Base-by-base conservation (phyloP, 192 early-diverging fungal genomes). In the Polychytrium aggregatum region DNA sequence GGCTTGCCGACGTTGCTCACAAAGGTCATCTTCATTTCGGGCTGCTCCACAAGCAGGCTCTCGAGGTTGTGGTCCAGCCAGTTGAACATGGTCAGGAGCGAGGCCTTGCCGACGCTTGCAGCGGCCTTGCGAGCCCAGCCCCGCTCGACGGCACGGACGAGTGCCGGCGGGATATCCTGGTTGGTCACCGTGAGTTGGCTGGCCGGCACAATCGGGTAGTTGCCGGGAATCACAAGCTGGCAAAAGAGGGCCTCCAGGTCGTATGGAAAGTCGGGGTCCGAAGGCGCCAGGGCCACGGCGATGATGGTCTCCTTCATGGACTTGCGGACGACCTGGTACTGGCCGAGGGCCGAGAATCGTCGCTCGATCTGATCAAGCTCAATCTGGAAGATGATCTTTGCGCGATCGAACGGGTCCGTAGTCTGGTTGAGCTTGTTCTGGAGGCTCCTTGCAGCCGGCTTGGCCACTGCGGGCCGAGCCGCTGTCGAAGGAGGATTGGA, bases 51-150 rank as follows among this genome's bases (percentile, higher is more conserved):
- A 14, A 71, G 55, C 51, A 78, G 61, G 16, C 48, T 48, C 28
- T 71, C 67, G 39, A 83, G 69, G 14, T 83, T 64, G 35, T 60
- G 54, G 50, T 87, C 85, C 2, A 85, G 56, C 67, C 67, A 75
- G 34, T 68, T 63, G 30, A 61, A 30, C 44, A 60, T 70, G 54
- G 43, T 53, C 60, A 73, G 33, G 25, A 78, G 53, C 10, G 44
- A 4, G 28, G 44, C 14, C 35, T 49, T 51, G 6, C 40, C 53
- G 1, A 27, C 20, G 29, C 37, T 10, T 0, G 21, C 30, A 25
- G 38, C 26, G 6, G 13, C 13, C 21, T 54, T 54, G 24, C 26
- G 28, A 1, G 26, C 17, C 53, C 53, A 54, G 6, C 43, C 53
- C 20, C 43, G 47, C 29, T 54, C 53, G 27, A 54, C 31, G 14